Evolutionary conservation across 2,329 filamentous ascomycete genomes (phyloP).

Genomic region (Paecilomyces variotii): DNA sequence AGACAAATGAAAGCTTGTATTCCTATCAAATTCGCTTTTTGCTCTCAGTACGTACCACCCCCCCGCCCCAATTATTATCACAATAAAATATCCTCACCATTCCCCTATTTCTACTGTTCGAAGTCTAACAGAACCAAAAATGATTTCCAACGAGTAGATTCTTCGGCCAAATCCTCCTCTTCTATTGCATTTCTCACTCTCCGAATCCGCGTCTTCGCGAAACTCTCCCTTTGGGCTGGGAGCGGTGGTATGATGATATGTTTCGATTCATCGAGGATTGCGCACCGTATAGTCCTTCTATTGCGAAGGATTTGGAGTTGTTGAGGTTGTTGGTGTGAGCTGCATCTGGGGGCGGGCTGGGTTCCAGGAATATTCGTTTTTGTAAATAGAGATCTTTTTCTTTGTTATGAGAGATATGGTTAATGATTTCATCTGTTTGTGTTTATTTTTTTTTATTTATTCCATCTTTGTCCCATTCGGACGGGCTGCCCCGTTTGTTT

Average conservation of each 20-base stretch:
- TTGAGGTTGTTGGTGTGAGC: constrained; percentile 20
- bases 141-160: constrained; percentile 16
- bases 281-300: constrained; percentile 29
- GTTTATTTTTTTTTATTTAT: neutral
- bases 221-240: constrained; percentile 30
- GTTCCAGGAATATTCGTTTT: neutral
- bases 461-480: neutral
- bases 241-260: constrained; percentile 35
- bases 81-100: too few species aligned
- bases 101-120: too few species aligned
- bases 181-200: constrained; percentile 34
- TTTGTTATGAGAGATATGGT: neutral
- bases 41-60: constrained; percentile 23
- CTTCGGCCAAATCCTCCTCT: constrained; percentile 36
- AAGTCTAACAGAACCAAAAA: neutral
- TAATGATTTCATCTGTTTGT: neutral
- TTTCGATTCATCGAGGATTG: constrained; percentile 32
- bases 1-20: constrained; percentile 35
- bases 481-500: neutral
- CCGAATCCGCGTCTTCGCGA: constrained; percentile 25
- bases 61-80: too few species aligned
- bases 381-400: neutral
- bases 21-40: constrained; percentile 35
- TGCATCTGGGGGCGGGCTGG: neutral
- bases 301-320: constrained; percentile 33